Evolutionary conservation across 352 stramenopile species (phyloP), one percentile per base, ranked within the genome.

Genomic region (Hyaloperonospora arabidopsidis): DNA sequence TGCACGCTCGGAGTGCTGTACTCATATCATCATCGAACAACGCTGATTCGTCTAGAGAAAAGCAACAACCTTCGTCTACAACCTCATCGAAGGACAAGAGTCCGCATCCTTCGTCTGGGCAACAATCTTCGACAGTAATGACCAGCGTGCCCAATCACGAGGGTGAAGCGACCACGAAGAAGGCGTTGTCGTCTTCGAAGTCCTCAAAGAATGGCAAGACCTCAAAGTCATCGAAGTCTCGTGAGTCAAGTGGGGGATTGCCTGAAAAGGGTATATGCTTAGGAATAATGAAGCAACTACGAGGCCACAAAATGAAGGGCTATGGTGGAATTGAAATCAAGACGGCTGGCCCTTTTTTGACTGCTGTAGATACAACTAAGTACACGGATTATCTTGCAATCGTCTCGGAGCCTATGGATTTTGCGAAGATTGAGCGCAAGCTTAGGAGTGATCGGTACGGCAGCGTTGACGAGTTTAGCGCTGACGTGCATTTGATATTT

Each of bases 401-500:
- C 41, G 70, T 93, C 21, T 70, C 74, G 5, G 84, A 93, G 57
- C 83, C 83, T 1, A 93, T 91, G 83, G 80, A 93, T 67, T 91
- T 93, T 48, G 74, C 79, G 0, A 93, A 89, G 59, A 93, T 93
- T 41, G 83, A 93, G 56, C 75, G 76, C 13, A 93, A 93, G 45
- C 61, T 93, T n/a, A 91, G 90, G 55, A 79, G 73, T 13, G 80
- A 91, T 59, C 79, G 84, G 0, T 93, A 93, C 45, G 63, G 61
- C 28, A 85, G 78, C 25, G 60, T 87, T 25, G 80, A 84, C 40
- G 81, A 90, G 48, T 93, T 93, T 54, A 85, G 77, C 43, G 84
- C 84, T 8, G 84, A 93, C 45, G 79, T 93, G 6, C 81, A 92
- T 45, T 63, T 93, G 59, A 92, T 93, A 15, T 92, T 93, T 62